Evolutionary conservation across 768 basidiomycete genomes (phyloP).

Genomic region (Pisolithus sp.): DNA sequence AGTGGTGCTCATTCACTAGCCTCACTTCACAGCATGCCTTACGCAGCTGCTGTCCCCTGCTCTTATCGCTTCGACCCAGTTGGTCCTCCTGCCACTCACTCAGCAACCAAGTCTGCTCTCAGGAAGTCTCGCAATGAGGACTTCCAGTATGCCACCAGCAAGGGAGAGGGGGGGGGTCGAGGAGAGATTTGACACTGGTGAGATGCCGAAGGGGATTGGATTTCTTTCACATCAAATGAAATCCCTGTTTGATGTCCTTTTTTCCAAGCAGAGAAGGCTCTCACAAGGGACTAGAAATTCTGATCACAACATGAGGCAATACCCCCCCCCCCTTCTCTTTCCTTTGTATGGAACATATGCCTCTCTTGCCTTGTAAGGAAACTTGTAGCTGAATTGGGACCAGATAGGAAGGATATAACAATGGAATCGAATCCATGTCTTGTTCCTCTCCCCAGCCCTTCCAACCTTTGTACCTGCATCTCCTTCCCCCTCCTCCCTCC

Average conservation of each 20-base stretch:
- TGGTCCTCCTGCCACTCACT: conserved; percentile 41
- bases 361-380: conserved; percentile 16
- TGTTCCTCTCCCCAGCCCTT: not conserved
- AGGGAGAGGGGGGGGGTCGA: conserved; percentile 5
- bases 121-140: conserved; percentile 29
- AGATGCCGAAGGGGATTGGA: conserved; percentile 15
- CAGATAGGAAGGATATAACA: conserved; percentile 25
- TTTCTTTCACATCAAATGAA: conserved; percentile 17
- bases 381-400: not conserved
- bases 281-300: conserved; percentile 28
- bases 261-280: conserved; percentile 4
- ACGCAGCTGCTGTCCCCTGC: conserved; percentile 54
- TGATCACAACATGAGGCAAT: conserved; percentile 28
- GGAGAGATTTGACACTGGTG: not conserved
- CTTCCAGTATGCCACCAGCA: not conserved
- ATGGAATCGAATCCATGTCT: conserved; percentile 18
- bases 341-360: too few relatives aligned
- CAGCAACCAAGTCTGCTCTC: conserved; percentile 46
- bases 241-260: conserved; percentile 11
- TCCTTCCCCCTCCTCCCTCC: conserved; percentile 33
- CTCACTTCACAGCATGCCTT: conserved; percentile 42
- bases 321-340: conserved; percentile 16
- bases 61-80: conserved; percentile 80
- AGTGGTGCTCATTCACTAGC: conserved; percentile 53
- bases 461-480: conserved; percentile 13